A percentile compares a stretch with the other conserved stretches of the same genome.
Evolutionary conservation across 2,329 filamentous ascomycete genomes (phyloP).

Genomic region (Epichloe uncinata): DNA sequence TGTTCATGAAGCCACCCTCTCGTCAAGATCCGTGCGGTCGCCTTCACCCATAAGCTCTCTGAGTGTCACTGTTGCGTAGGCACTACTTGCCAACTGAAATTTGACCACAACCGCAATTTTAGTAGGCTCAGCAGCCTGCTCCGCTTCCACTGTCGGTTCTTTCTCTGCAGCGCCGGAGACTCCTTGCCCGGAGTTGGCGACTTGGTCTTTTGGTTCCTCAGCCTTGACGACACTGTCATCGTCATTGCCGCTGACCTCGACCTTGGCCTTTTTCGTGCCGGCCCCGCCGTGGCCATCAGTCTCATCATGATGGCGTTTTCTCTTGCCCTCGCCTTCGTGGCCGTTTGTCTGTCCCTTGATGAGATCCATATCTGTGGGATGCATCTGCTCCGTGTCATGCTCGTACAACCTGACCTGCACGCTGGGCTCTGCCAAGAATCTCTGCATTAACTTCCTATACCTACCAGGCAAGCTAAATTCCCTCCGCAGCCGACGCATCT

Average conservation of each 20-base stretch:
- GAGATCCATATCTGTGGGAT: conserved; percentile 72
- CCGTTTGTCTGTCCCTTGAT: conserved; percentile 28
- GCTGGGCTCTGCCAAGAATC: conserved; percentile 49
- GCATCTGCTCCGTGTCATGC: conserved; percentile 67
- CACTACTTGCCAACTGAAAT: conserved; percentile 63
- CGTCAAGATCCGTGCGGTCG: conserved; percentile 18
- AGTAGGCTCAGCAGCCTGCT: conserved; percentile 10
- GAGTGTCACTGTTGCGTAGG: conserved; percentile 76
- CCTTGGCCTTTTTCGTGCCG: conserved; percentile 4
- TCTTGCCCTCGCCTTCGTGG: conserved; percentile 7
- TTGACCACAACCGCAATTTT: conserved; percentile 56
- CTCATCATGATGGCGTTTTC: conserved; percentile 8
- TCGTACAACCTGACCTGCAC: conserved; percentile 59
- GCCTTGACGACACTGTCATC: not conserved
- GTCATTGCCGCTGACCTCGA: conserved; percentile 1
- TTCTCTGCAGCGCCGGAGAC: conserved; percentile 7
- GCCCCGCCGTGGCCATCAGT: conserved; percentile 7
- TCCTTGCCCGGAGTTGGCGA: not conserved
- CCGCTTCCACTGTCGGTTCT: conserved; percentile 14
- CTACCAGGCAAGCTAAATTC: conserved; percentile 81
- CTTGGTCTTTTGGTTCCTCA: not conserved
- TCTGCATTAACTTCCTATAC: conserved; percentile 74
- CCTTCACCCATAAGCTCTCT: conserved; percentile 56
- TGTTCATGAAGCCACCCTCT: not conserved
- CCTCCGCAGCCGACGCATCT: conserved; percentile 76